phyloP scores from a whole-genome alignment of 352 stramenopile species.

The Phytophthora boehmeriae region DNA sequence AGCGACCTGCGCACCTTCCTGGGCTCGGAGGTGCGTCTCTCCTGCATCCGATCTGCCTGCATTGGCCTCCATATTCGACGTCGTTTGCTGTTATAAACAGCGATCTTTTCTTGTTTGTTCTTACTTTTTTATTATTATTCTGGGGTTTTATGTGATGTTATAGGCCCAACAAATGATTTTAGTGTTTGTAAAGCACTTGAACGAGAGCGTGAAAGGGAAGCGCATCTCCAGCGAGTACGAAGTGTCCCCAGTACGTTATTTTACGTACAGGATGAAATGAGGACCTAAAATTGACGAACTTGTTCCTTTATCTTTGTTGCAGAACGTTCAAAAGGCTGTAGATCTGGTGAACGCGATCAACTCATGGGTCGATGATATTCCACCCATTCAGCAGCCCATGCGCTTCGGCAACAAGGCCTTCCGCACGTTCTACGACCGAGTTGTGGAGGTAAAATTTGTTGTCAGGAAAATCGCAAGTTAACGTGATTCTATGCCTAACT shows the following conservation, averaged over 20 bases:
- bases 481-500: neutral
- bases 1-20: constrained; percentile 73
- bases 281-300: no score
- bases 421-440: constrained; percentile 87
- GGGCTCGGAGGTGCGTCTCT: constrained; percentile 54
- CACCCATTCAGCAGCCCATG: constrained; percentile 93
- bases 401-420: constrained; percentile 96
- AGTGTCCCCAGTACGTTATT: constrained; percentile 63
- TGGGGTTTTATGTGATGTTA: neutral
- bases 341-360: constrained; percentile 68
- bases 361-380: constrained; percentile 92
- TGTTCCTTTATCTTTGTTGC: constrained; percentile 8
- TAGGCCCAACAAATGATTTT: constrained; percentile 85
- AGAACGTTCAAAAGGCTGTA: constrained; percentile 82
- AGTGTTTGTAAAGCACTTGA: constrained; percentile 83
- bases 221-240: constrained; percentile 63
- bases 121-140: constrained; percentile 6
- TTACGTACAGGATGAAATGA: no score
- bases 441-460: constrained; percentile 55
- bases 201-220: constrained; percentile 76
- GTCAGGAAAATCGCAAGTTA: no score
- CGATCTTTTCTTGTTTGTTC: constrained; percentile 12
- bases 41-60: neutral
- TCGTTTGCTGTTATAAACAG: constrained; percentile 6
- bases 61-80: neutral